A percentile compares a stretch with the other conserved stretches of the same genome.
Conservation (phyloP, 2,329 filamentous ascomycete genomes). For the Colletotrichum plurivorum region DNA sequence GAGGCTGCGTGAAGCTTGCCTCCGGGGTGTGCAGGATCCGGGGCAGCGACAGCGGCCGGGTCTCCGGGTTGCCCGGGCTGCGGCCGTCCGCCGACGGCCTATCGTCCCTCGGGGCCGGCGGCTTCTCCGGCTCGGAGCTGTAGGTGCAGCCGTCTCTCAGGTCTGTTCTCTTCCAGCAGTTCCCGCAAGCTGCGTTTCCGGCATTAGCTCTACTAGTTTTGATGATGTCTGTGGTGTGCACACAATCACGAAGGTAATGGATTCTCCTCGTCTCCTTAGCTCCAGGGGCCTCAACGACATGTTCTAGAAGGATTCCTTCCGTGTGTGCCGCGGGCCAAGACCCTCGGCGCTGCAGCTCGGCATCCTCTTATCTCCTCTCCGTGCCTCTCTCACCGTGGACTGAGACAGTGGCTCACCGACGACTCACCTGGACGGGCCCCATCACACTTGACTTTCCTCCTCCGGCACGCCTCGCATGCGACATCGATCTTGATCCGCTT, state of each 20-base stretch:
- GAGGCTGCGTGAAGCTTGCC: constrained; percentile 10
- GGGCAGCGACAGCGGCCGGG: neutral
- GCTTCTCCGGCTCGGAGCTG: constrained; percentile 38
- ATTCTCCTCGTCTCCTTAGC: too few relatives aligned
- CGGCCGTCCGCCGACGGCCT: neutral
- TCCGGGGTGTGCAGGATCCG: constrained; percentile 17
- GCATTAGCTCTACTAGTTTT: constrained; percentile 2
- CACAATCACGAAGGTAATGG: too few relatives aligned
- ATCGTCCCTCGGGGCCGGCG: neutral
- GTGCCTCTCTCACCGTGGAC: too few relatives aligned
- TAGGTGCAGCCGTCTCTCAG: constrained; percentile 49
- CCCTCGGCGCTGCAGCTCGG: neutral
- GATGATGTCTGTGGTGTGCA: too few relatives aligned
- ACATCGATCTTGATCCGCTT: constrained; percentile 61
- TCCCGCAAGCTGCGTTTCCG: constrained; percentile 47
- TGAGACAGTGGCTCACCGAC: neutral
- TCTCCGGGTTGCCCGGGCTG: constrained; percentile 5
- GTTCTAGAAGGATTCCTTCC: neutral
- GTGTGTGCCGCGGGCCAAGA: neutral
- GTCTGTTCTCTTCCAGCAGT: constrained; percentile 48
- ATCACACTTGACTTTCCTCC: constrained; percentile 59
- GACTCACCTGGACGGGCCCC: constrained; percentile 54
- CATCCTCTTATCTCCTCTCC: neutral
- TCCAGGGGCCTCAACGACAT: neutral
- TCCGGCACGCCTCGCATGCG: constrained; percentile 58